These are phyloP conservation scores for Skeletonema grethae DNA, from an alignment of 108 stramenopile genomes.

Conservation along the genomic window DNA sequence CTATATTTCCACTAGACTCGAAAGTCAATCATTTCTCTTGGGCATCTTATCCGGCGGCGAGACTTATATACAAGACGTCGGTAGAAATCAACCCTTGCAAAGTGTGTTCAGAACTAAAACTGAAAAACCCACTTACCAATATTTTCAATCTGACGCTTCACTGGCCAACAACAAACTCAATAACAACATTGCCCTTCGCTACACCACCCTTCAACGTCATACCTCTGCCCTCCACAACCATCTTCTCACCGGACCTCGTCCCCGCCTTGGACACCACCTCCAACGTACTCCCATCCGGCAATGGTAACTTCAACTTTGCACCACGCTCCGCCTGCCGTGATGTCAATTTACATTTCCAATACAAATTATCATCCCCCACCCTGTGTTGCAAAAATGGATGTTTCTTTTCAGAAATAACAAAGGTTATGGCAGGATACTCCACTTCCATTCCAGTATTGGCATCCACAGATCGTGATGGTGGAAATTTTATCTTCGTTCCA, in stretches of 20 bases:
- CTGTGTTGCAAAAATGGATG: constrained; percentile 61
- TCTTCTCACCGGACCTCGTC: constrained; percentile 43
- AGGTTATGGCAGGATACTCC: constrained; percentile 65
- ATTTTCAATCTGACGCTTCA: not conserved
- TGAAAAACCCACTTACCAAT: not conserved
- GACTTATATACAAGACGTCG: too few relatives aligned
- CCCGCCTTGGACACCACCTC: constrained; percentile 45
- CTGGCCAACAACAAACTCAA: constrained; percentile 53
- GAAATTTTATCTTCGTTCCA: constrained; percentile 78
- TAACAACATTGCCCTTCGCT: constrained; percentile 64
- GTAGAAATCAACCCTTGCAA: too few relatives aligned
- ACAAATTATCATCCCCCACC: constrained; percentile 59
- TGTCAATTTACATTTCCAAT: constrained; percentile 56
- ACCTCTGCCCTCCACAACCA: constrained; percentile 63
- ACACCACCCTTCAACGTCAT: constrained; percentile 70
- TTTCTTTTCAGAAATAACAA: constrained; percentile 69
- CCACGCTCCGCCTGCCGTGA: constrained; percentile 50
- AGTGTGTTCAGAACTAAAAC: not conserved
- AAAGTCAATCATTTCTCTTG: too few relatives aligned
- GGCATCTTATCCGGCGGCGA: too few relatives aligned
- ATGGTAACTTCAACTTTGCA: constrained; percentile 50
- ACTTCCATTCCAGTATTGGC: constrained; percentile 13
- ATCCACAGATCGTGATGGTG: constrained; percentile 16
- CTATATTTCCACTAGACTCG: too few relatives aligned
- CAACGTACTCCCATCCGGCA: constrained; percentile 68